phyloP scores from a whole-genome alignment of 306 rosid genomes.

The Astragalus membranaceus region DNA sequence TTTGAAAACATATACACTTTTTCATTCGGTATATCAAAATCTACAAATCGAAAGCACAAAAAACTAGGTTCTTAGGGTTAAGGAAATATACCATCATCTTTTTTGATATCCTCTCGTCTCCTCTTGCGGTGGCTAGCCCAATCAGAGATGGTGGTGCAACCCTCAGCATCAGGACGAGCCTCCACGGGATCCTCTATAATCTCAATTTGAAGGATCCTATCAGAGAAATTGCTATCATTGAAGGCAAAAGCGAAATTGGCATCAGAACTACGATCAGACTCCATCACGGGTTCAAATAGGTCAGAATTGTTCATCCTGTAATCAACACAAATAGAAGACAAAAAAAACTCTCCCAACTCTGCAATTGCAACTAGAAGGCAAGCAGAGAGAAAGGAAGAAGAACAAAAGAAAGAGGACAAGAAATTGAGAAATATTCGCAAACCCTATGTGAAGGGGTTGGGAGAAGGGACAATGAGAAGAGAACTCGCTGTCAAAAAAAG shows the following conservation, averaged over 20 bases:
- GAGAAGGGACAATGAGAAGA: too few species aligned
- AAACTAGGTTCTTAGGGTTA: not conserved
- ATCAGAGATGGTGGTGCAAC: conserved; percentile 57
- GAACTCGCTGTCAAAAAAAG: too few species aligned
- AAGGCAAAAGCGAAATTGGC: conserved; percentile 85
- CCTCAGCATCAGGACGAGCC: conserved; percentile 40
- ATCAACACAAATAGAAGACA: not conserved
- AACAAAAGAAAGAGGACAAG: not conserved
- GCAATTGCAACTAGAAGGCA: not conserved
- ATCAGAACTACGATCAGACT: conserved; percentile 49
- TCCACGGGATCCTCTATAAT: conserved; percentile 50
- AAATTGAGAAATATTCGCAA: too few species aligned
- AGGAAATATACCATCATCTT: conserved; percentile 36
- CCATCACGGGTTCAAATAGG: conserved; percentile 74
- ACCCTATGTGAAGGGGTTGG: too few species aligned
- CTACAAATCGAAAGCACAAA: not conserved
- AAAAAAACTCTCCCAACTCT: not conserved
- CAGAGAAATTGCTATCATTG: conserved; percentile 83
- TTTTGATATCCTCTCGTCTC: conserved; percentile 62
- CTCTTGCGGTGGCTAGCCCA: conserved; percentile 82
- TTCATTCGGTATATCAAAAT: not conserved
- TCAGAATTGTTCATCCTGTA: conserved; percentile 42
- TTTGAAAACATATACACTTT: not conserved
- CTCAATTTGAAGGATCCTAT: conserved; percentile 72
- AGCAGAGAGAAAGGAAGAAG: not conserved